Evolutionary conservation across 2,329 filamentous ascomycete species (phyloP), one percentile per base, ranked within the genome.

Genomic region (Metarhizium robertsii): DNA sequence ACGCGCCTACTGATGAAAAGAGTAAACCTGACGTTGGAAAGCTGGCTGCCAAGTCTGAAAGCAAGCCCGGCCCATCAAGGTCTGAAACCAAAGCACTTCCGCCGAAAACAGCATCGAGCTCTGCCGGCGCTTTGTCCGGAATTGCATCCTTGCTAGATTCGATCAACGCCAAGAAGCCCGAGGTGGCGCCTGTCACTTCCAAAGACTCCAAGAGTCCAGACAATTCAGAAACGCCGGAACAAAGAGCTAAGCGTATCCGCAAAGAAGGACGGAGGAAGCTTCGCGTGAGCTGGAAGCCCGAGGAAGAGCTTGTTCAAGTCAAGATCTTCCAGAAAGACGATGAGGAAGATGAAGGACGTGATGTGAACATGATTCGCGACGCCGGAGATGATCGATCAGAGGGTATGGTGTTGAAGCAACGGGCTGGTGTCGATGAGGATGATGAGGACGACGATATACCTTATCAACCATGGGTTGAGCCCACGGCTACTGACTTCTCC

Each of bases 371-470:
- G 77, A 79, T 86, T 45, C 82, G 83, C 51, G 87, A 91, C 67
- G 86, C 86, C 4, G 80, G 80, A 34, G 87, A 91, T 65, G 85
- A 89, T 63, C 83, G 84, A 52, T 84, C 83, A 5, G 88, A 89
- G 64, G 86, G 88, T 51, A 84, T 87, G 75, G 83, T 86, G 61
- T 72, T 85, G 53, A 85, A 84, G 62, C 76, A 78, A 59, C 74
- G 78, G n/a, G 69, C 67, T 20, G 59, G 66, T 49, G 72, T 76
- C 7, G 75, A 75, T 32, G 73, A 76, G 48, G 79, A 82, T 2
- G 80, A 85, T 0, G 79, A 85, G 11, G 81, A 86, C 1, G 79
- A 81, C 29, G 79, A 82, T 54, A 64, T 77, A 50, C 75, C 76
- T 5, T 76, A 80, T 55, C 73, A 75, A 53, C 72, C 80, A 52